Conservation (phyloP, 306 rosid genomes). For the Mimosa bimucronata region DNA sequence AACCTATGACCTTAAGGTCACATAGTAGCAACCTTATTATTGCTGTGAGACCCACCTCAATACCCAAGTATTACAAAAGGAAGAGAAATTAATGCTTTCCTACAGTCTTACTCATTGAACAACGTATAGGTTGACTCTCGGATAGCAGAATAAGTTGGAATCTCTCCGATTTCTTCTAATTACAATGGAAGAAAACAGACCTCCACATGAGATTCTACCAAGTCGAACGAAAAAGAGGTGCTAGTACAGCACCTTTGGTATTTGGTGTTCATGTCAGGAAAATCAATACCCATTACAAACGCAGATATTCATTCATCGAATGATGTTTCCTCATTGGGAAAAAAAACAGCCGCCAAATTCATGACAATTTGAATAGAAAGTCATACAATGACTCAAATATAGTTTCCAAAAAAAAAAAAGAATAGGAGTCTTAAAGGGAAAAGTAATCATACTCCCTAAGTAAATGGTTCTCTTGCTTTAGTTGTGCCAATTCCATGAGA, state of each 20-base stretch:
- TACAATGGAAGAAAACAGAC: background rate
- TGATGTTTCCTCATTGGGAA: background rate
- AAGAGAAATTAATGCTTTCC: slow-evolving; percentile 24
- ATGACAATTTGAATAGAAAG: no score
- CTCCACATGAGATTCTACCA: slow-evolving; percentile 21
- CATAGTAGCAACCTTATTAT: no score
- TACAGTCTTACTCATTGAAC: background rate
- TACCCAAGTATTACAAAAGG: slow-evolving; percentile 15
- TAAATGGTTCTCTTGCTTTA: slow-evolving; percentile 78
- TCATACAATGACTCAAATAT: no score
- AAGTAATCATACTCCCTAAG: slow-evolving; percentile 68
- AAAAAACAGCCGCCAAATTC: no score
- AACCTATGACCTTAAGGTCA: no score
- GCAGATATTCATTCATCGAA: background rate
- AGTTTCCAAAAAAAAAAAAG: no score
- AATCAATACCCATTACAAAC: slow-evolving; percentile 12
- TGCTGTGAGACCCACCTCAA: no score
- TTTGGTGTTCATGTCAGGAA: slow-evolving; percentile 27
- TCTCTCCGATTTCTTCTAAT: background rate
- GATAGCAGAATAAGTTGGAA: background rate
- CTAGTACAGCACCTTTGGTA: background rate
- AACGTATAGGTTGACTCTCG: background rate
- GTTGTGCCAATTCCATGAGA: slow-evolving; percentile 83
- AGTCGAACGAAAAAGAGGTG: slow-evolving; percentile 16
- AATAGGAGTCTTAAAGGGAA: slow-evolving; percentile 6